Evolutionary conservation across 768 basidiomycete genomes (phyloP), one percentile per base, ranked within the genome.

Genomic region (Lactarius hatsudake): DNA sequence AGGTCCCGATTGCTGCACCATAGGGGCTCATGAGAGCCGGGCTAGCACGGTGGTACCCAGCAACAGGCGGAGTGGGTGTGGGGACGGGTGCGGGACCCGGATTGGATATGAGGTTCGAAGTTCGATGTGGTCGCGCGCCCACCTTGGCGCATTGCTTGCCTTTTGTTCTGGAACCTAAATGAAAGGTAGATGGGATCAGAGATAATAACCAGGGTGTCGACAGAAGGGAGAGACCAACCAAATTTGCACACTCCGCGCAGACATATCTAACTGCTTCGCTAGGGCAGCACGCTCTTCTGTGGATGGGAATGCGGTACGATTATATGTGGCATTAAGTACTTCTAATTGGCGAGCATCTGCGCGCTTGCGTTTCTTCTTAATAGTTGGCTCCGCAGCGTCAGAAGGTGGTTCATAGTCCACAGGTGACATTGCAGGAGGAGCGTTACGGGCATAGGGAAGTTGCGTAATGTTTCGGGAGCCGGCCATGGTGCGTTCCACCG

Each of bases 291-390:
- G 86, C 75, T 94, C 92, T 75, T 93, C 91, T 12, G 92, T 94
- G 17, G 92, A 91, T 26, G 92, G 92, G 72, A 94, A 94, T 20
- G 92, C 91, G 3, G 92, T 94, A 66, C 91, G 85, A 69, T 79
- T 81, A 75, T 92, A 94, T 0, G 87, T 88, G 74, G 89, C 89
- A 74, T 92, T 93, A 75, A 94, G 81, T 34, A 91, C 86, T 74
- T 89, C 89, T 67, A 93, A 80, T 72, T 94, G 92, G 48, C 83
- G 82, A 17, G 90, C 88, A 71, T 92, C 90, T 7, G 91, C 92
- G 65, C 91, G 86, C 81, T 91, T 91, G 76, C 91, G 85, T 78
- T 93, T 93, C 81, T 92, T 93, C 81, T 93, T 94, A 71, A 92
- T 86, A 51, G 84, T 80, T n/a, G 89, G 84, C 61, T 89, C 85